A percentile compares a stretch with the other conserved stretches of the same genome.
Evolutionary conservation across 371 early-diverging fungal genomes (phyloP).

Genomic region (Mortierella sp.): DNA sequence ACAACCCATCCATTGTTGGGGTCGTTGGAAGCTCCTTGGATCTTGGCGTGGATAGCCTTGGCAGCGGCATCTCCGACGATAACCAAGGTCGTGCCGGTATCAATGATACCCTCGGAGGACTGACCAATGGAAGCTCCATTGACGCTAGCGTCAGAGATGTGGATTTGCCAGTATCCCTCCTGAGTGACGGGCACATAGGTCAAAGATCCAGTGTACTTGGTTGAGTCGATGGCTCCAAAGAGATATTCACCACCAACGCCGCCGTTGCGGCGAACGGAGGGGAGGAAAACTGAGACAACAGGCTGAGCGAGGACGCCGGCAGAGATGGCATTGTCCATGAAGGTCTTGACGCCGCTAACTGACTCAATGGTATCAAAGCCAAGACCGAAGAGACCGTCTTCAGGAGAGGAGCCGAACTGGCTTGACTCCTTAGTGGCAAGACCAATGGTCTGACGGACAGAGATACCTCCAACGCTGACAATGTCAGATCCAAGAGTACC

Average conservation of each 20-base stretch:
- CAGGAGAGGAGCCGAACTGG: constrained; percentile 44
- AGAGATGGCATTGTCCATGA: not conserved
- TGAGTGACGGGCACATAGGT: constrained; percentile 76
- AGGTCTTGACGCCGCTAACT: constrained; percentile 3
- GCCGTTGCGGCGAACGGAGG: constrained; percentile 31
- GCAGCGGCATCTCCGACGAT: constrained; percentile 39
- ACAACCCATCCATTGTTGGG: constrained; percentile 35
- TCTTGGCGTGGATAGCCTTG: constrained; percentile 28
- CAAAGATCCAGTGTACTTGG: constrained; percentile 68
- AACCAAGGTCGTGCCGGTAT: constrained; percentile 48
- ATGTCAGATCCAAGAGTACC: too few relatives aligned
- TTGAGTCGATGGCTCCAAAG: constrained; percentile 67
- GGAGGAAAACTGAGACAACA: constrained; percentile 58
- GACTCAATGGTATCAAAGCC: constrained; percentile 53
- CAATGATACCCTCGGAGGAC: constrained; percentile 51
- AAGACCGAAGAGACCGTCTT: constrained; percentile 62
- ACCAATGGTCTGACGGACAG: constrained; percentile 59
- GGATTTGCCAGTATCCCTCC: constrained; percentile 62
- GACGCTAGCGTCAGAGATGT: constrained; percentile 16
- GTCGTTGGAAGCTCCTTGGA: constrained; percentile 16
- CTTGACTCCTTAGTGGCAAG: constrained; percentile 57
- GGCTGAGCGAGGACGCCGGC: constrained; percentile 52
- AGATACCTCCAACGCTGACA: constrained; percentile 12
- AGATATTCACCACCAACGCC: constrained; percentile 36
- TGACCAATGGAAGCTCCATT: constrained; percentile 21